Base-by-base conservation (phyloP, 257 asterid species). In the Linderniella brevidens region DNA sequence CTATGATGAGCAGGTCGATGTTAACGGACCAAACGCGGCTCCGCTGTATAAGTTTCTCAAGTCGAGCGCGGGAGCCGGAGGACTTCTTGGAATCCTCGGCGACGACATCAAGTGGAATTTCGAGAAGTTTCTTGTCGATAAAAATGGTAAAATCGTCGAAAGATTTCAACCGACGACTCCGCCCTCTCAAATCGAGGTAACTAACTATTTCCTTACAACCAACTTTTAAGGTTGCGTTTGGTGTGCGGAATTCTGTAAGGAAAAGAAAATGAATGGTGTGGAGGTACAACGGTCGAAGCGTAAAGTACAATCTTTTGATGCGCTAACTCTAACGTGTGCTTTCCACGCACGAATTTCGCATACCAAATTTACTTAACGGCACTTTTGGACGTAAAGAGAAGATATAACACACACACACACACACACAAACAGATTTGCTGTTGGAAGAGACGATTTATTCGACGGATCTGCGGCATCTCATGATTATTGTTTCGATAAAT, bases 51-150 rank as follows among this genome's bases (percentile, higher is more conserved):
- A 88, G 59, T 88, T 72, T 52, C 68, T 88, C 58, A 88, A 88
- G 75, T 73, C 92, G 37, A 80, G 32, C 38, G 70, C 92, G 19
- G 95, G 97, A 40, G n/a, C n/a, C n/a, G n/a, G n/a, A n/a, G n/a
- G n/a, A n/a, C n/a, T n/a, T n/a, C n/a, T n/a, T n/a, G 95, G 97
- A 35, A 72, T 83, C 54, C 64, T 87, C 0, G 93, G 93, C 17
- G 93, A 72, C 72, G 52, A 80, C 60, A 56, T 88, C 50, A 88
- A 88, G 63, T 88, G 97, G 97, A 88, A 88, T 52, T 88, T 88
- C 29, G 97, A 88, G 86, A 88, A 88, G 66, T 88, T 88, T 61
- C 71, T 88, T 29, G 92, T 83, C 47, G 92, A 88, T 74, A 88
- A 80, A 62, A 78, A 76, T 44, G 97, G 97, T 17, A 74, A 72